Percentiles rank a stretch among this genome's conserved stretches.
Evolutionary conservation across 2,329 filamentous ascomycete genomes (phyloP).

Genomic region (Fusarium sp.): DNA sequence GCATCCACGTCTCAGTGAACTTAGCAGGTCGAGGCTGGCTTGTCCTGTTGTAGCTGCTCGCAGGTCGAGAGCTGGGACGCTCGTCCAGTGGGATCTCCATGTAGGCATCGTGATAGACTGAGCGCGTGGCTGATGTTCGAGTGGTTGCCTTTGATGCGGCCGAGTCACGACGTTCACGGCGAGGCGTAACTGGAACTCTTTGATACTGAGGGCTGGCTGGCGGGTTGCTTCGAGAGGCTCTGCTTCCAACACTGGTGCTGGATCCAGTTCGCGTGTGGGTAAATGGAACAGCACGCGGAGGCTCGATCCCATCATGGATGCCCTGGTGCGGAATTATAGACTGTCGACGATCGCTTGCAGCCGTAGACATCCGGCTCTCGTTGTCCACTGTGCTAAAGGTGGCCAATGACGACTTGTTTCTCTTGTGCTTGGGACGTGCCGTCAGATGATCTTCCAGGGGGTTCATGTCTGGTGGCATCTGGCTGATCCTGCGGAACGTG

Average conservation of each 20-base stretch:
- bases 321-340: slow-evolving; percentile 60
- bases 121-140: slow-evolving; percentile 56
- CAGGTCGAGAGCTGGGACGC: slow-evolving; percentile 41
- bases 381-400: slow-evolving; percentile 58
- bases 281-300: slow-evolving; percentile 76
- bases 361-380: slow-evolving; percentile 71
- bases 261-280: slow-evolving; percentile 80
- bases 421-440: slow-evolving; percentile 77
- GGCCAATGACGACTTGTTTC: slow-evolving; percentile 72
- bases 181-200: slow-evolving; percentile 56
- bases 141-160: slow-evolving; percentile 60
- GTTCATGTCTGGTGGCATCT: slow-evolving; percentile 93
- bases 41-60: slow-evolving; percentile 36
- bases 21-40: slow-evolving; percentile 55
- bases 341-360: slow-evolving; percentile 55
- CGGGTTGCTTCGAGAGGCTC: slow-evolving; percentile 66
- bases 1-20: slow-evolving; percentile 68
- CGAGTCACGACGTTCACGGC: slow-evolving; percentile 58
- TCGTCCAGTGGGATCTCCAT: slow-evolving; percentile 62
- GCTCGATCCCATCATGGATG: slow-evolving; percentile 58
- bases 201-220: slow-evolving; percentile 67
- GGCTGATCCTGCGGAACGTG: slow-evolving; percentile 84
- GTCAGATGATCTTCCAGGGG: slow-evolving; percentile 89
- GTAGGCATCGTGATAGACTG: slow-evolving; percentile 59
- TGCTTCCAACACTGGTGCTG: slow-evolving; percentile 65